phyloP scores from a whole-genome alignment of 1,284 basidiomycete genomes.

The Cronartium ribicola region DNA sequence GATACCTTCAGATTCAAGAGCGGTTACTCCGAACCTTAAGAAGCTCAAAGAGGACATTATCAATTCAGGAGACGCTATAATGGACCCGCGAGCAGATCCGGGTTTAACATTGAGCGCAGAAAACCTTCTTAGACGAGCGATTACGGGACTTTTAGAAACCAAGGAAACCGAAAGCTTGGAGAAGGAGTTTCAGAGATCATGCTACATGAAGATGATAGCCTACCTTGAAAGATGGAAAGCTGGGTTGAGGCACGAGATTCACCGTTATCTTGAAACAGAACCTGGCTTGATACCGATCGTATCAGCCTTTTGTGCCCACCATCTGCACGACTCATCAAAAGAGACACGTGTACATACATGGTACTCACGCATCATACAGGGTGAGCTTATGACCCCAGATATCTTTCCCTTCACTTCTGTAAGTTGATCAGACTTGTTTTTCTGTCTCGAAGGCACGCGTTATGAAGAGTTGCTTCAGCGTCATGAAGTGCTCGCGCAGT shows the following conservation, averaged over 20 bases:
- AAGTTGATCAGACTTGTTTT: neutral
- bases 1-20: neutral
- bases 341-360: neutral
- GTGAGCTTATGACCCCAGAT: neutral
- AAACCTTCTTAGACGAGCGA: constrained; percentile 5
- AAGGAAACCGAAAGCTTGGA: neutral
- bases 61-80: neutral
- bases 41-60: constrained; percentile 2
- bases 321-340: neutral
- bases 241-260: neutral
- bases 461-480: neutral
- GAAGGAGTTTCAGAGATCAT: neutral
- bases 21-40: neutral
- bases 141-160: neutral
- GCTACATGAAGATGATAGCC: constrained; percentile 6
- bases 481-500: neutral
- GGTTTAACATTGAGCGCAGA: neutral
- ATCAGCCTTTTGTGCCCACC: neutral
- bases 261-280: constrained; percentile 6
- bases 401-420: neutral
- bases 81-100: neutral
- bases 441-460: neutral
- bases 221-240: constrained; percentile 6
- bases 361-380: neutral
- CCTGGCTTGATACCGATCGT: neutral